Evolutionary conservation across 164 flowering plant genomes (phyloP).

Genomic region (Dillenia suffruticosa): DNA sequence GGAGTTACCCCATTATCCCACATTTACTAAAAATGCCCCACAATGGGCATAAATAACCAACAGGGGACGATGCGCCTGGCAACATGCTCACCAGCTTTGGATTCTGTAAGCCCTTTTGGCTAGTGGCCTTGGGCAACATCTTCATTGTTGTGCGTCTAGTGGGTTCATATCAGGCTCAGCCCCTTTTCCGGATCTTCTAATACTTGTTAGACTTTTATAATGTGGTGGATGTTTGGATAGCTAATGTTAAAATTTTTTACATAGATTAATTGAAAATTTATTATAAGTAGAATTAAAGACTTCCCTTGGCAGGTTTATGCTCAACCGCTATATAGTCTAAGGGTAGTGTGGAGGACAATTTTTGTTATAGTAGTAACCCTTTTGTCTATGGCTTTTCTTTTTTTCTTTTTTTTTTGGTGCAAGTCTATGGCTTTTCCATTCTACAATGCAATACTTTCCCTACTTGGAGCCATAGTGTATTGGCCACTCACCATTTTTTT

Average conservation of each 20-base stretch:
- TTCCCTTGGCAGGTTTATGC: constrained; percentile 24
- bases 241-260: too few species aligned
- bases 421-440: constrained; percentile 55
- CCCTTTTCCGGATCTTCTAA: neutral
- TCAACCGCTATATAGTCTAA: constrained; percentile 36
- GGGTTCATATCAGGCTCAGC: constrained; percentile 59
- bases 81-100: constrained; percentile 64
- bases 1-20: too few species aligned
- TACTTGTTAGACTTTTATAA: too few species aligned
- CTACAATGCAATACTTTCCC: constrained; percentile 49
- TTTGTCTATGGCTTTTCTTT: constrained; percentile 50
- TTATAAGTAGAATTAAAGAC: too few species aligned
- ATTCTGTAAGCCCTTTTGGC: constrained; percentile 61
- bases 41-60: too few species aligned
- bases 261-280: too few species aligned
- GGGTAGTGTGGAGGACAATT: constrained; percentile 33
- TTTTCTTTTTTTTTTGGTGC: too few species aligned
- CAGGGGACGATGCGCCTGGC: constrained; percentile 46
- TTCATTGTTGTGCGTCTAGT: constrained; percentile 60
- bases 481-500: constrained; percentile 60
- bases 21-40: too few species aligned
- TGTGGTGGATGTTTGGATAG: too few species aligned
- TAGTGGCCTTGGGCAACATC: constrained; percentile 50
- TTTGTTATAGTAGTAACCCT: constrained; percentile 33
- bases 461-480: constrained; percentile 46